Evolutionary conservation across 306 rosid species (phyloP).

Genomic region (Medicago arabica): DNA sequence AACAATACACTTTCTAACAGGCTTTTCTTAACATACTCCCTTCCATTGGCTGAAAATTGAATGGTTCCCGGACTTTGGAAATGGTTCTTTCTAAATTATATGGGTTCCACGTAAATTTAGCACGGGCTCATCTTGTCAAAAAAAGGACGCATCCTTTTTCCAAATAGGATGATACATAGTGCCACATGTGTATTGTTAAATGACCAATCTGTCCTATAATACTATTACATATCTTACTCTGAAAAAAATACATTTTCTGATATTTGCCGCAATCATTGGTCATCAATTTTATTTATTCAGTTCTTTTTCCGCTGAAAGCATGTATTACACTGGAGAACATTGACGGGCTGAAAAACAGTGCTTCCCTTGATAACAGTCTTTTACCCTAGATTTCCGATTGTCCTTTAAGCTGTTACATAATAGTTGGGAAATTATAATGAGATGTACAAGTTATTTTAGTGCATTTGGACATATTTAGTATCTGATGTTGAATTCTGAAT

Average conservation of each 20-base stretch:
- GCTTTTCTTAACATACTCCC: not conserved
- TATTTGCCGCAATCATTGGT: constrained; percentile 15
- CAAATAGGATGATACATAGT: constrained; percentile 8
- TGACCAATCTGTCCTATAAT: not conserved
- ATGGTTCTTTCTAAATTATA: not conserved
- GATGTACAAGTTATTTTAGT: constrained; percentile 26
- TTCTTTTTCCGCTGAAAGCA: constrained; percentile 23
- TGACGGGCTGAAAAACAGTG: constrained; percentile 28
- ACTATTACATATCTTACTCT: constrained; percentile 7
- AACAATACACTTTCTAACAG: not conserved
- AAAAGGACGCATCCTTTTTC: constrained; percentile 15
- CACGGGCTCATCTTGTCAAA: not conserved
- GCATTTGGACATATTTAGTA: constrained; percentile 27
- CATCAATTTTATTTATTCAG: constrained; percentile 5
- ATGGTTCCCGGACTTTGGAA: not conserved
- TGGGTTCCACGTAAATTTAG: not conserved
- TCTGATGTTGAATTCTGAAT: constrained; percentile 34
- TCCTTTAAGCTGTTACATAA: constrained; percentile 26
- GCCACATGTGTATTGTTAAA: constrained; percentile 13
- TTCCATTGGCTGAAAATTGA: not conserved
- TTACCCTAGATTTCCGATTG: constrained; percentile 21
- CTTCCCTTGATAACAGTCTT: constrained; percentile 14
- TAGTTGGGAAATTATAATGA: constrained; percentile 17
- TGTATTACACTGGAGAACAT: not conserved
- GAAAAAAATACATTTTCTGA: constrained; percentile 5